Evolutionary conservation across 225 moss, liverwort and hornwort genomes (phyloP).

Genomic region (Pleurozium schreberi): DNA sequence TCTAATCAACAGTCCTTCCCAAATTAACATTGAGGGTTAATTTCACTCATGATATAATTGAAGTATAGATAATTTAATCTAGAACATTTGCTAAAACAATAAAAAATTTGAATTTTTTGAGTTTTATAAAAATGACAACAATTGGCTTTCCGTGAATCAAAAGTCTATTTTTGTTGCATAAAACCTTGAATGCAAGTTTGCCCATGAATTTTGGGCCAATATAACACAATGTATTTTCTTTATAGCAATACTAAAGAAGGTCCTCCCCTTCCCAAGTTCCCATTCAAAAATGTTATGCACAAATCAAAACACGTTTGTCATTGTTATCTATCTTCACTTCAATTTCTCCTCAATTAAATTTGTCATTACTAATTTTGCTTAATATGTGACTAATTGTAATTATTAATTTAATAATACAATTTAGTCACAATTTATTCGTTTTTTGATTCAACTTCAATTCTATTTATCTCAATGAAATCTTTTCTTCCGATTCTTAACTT

Average conservation of each 20-base stretch:
- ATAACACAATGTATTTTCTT: neutral
- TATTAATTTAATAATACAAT: neutral
- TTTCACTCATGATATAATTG: neutral
- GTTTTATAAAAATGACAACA: accelerated
- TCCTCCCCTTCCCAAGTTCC: too few relatives aligned
- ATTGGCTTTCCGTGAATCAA: neutral
- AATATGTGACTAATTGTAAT: neutral
- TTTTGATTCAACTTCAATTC: neutral
- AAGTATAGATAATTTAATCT: neutral
- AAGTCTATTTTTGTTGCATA: neutral
- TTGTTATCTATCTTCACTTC: neutral
- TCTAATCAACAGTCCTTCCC: too few relatives aligned
- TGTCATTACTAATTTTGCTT: neutral
- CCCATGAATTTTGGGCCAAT: neutral
- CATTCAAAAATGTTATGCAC: neutral
- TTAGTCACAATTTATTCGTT: neutral
- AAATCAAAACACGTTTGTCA: neutral
- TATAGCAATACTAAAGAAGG: accelerated
- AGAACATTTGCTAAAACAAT: accelerated
- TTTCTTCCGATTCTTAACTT: neutral
- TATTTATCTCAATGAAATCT: neutral
- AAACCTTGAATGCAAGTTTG: neutral
- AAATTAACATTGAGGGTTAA: too few relatives aligned
- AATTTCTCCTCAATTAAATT: neutral
- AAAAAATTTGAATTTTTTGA: neutral